Evolutionary conservation across 1,284 basidiomycete genomes (phyloP).

Genomic region (Leccinum proximum): DNA sequence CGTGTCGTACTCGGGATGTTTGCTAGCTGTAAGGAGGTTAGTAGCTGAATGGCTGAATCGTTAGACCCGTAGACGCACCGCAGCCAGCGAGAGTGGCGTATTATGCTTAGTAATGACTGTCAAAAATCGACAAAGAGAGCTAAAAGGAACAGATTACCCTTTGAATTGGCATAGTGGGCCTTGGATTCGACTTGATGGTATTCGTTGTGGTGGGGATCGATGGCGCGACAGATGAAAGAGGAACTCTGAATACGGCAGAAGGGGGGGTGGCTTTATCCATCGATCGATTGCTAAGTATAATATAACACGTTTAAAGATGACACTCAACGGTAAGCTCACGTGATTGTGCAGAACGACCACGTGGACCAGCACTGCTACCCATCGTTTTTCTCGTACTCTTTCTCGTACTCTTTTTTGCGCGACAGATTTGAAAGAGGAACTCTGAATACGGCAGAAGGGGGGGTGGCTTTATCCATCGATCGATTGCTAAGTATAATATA

Average conservation of each 20-base stretch:
- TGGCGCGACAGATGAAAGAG: neutral
- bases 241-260: neutral
- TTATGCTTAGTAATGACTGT: neutral
- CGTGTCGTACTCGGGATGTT: neutral
- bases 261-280: neutral
- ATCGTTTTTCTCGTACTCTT: no score
- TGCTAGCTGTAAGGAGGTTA: neutral
- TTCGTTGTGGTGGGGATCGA: neutral
- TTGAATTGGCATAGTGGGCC: neutral
- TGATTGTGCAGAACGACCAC: no score
- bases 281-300: neutral
- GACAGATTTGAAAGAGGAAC: neutral
- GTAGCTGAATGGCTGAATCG: neutral
- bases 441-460: neutral
- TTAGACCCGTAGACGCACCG: neutral
- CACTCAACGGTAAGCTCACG: neutral
- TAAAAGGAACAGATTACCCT: neutral
- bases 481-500: neutral
- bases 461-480: neutral
- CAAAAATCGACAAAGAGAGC: neutral
- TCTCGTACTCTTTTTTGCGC: no score
- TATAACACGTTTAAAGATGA: neutral
- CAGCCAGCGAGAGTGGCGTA: neutral
- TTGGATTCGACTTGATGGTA: neutral
- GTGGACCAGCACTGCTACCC: no score